Percentiles rank a stretch among this genome's conserved stretches.
Conservation (phyloP, 225 moss, liverwort and hornwort species). For the Asterella californica region DNA sequence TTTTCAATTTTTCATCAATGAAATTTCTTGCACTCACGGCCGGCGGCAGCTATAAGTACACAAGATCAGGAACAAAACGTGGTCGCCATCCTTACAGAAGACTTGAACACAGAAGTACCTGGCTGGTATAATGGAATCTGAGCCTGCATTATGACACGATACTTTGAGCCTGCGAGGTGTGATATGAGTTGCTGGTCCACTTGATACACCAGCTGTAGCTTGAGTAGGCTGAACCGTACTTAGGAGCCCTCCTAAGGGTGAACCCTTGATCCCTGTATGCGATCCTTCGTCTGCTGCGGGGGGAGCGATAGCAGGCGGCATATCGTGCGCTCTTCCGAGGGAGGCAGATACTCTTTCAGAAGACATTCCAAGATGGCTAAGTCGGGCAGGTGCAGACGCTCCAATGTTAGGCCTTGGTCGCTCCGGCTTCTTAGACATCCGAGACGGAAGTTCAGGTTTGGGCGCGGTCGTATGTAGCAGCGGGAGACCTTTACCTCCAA, state of each 20-base stretch:
- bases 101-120: neutral
- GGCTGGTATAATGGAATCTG: slow-evolving; percentile 39
- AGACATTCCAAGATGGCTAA: slow-evolving; percentile 60
- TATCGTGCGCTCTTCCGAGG: slow-evolving; percentile 26
- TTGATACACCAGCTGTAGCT: slow-evolving; percentile 52
- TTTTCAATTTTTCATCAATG: neutral
- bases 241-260: slow-evolving; percentile 59
- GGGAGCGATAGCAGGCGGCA: slow-evolving; percentile 37
- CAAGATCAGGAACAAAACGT: neutral
- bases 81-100: neutral
- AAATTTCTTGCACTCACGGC: neutral
- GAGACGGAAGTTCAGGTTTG: slow-evolving; percentile 55
- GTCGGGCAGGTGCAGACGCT: slow-evolving; percentile 45
- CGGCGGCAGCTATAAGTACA: neutral
- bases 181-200: slow-evolving; percentile 50
- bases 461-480: slow-evolving; percentile 21
- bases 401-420: slow-evolving; percentile 56
- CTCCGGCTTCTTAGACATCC: slow-evolving; percentile 55
- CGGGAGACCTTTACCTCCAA: slow-evolving; percentile 57
- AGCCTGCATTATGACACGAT: slow-evolving; percentile 58
- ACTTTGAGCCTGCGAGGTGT: slow-evolving; percentile 64
- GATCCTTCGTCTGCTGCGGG: slow-evolving; percentile 97
- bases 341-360: slow-evolving; percentile 54
- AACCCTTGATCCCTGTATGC: slow-evolving; percentile 81
- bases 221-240: slow-evolving; percentile 48